Conservation (phyloP, 768 basidiomycete genomes). For the Pleurotus sapidus region DNA sequence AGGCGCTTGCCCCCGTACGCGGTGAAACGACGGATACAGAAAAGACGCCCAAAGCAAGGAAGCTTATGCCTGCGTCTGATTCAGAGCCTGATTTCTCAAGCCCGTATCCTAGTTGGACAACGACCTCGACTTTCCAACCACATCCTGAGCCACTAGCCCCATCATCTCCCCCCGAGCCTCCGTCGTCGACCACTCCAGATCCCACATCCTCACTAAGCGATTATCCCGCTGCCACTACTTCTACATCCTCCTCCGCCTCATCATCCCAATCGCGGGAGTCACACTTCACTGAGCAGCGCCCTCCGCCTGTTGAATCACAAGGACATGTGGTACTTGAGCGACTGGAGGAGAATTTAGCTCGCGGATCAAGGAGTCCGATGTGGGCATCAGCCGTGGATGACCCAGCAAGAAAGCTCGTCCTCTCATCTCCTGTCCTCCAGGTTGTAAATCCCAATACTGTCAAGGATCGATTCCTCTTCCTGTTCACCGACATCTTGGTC, state of each 20-base stretch:
- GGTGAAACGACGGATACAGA: slow-evolving; percentile 31
- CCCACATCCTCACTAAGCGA: slow-evolving; percentile 76
- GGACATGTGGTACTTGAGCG: slow-evolving; percentile 61
- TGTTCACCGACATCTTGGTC: slow-evolving; percentile 95
- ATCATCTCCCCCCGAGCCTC: slow-evolving; percentile 54
- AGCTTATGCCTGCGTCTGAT: slow-evolving; percentile 28
- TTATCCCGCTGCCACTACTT: slow-evolving; percentile 66
- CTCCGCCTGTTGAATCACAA: slow-evolving; percentile 27
- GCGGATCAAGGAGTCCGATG: slow-evolving; percentile 54
- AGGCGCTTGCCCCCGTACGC: slow-evolving; percentile 12
- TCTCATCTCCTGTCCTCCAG: slow-evolving; percentile 87
- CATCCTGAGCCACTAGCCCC: slow-evolving; percentile 45
- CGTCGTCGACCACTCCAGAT: slow-evolving; percentile 69
- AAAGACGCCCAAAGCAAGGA: slow-evolving; percentile 38
- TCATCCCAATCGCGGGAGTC: slow-evolving; percentile 60
- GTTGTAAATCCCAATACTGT: slow-evolving; percentile 92
- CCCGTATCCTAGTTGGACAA: slow-evolving; percentile 25
- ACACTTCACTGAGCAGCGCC: slow-evolving; percentile 26
- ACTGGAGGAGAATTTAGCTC: slow-evolving; percentile 67
- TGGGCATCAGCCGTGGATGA: slow-evolving; percentile 73
- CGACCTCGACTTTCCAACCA: slow-evolving; percentile 39
- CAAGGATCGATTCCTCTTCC: slow-evolving; percentile 93
- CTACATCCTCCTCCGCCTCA: slow-evolving; percentile 70
- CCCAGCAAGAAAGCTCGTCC: slow-evolving; percentile 81
- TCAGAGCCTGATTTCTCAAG: slow-evolving; percentile 15